phyloP scores from a whole-genome alignment of 2,329 filamentous ascomycete species.

The Claviceps fusiformis region DNA sequence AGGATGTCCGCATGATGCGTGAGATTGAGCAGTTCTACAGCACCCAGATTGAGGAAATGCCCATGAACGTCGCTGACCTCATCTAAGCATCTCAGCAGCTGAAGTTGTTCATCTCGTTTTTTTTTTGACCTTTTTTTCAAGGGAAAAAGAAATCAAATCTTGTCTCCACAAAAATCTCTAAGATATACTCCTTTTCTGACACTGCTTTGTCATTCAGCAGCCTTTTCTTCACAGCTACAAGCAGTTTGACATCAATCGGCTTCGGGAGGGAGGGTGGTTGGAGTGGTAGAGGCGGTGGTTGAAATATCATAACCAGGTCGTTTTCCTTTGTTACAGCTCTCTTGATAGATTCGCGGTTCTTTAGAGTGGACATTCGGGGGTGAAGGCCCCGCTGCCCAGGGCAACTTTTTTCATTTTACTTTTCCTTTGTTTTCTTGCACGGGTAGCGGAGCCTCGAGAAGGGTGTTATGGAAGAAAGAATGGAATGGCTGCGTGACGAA shows the following conservation, averaged over 20 bases:
- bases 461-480: constrained; percentile 14
- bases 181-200: constrained; percentile 10
- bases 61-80: constrained; percentile 77
- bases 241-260: constrained; percentile 15
- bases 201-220: constrained; percentile 11
- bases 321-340: constrained; percentile 19
- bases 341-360: constrained; percentile 27
- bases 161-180: constrained; percentile 8
- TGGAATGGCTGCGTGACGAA: constrained; percentile 23
- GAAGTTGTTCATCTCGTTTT: not conserved
- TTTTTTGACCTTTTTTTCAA: no score
- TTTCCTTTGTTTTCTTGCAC: constrained; percentile 1
- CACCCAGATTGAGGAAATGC: constrained; percentile 99
- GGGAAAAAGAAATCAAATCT: constrained; percentile 9
- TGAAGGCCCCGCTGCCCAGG: constrained; percentile 6
- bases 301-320: constrained; percentile 17
- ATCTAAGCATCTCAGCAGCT: constrained; percentile 37
- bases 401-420: not conserved
- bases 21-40: constrained; percentile 99
- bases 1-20: constrained; percentile 99
- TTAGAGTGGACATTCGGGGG: constrained; percentile 17
- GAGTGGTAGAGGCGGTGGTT: not conserved
- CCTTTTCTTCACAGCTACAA: constrained; percentile 11
- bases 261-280: not conserved
- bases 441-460: constrained; percentile 16